Percentiles rank a stretch among this genome's conserved stretches.
Evolutionary conservation across 306 rosid genomes (phyloP).

Genomic region (Vigna hirtella): DNA sequence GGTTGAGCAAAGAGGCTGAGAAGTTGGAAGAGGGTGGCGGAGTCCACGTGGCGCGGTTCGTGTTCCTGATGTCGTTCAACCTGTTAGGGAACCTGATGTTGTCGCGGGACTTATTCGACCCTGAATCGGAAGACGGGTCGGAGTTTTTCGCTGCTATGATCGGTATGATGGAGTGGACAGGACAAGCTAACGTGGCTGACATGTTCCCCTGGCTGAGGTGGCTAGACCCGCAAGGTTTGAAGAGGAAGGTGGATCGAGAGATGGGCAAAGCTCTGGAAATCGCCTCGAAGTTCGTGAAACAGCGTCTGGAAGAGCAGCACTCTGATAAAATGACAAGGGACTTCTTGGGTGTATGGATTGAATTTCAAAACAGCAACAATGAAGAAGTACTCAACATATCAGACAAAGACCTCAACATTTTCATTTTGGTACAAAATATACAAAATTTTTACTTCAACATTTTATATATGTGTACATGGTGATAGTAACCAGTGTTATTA

Average conservation of each 20-base stretch:
- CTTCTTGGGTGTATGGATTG: constrained; percentile 66
- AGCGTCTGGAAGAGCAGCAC: constrained; percentile 41
- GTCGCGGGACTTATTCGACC: constrained; percentile 58
- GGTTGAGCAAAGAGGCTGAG: constrained; percentile 59
- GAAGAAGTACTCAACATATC: constrained; percentile 52
- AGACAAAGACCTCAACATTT: constrained; percentile 56
- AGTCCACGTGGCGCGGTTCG: constrained; percentile 58
- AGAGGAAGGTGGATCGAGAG: constrained; percentile 59
- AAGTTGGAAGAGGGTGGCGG: constrained; percentile 29
- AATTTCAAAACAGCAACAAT: constrained; percentile 52
- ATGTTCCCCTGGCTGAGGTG: constrained; percentile 59
- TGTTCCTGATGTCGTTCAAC: constrained; percentile 64
- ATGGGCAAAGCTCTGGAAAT: constrained; percentile 57
- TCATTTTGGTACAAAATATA: constrained; percentile 47
- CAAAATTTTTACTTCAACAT: no score
- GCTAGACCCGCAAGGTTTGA: constrained; percentile 63
- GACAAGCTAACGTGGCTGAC: constrained; percentile 54
- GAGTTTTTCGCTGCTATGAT: constrained; percentile 58
- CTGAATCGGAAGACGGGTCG: constrained; percentile 50
- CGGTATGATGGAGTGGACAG: constrained; percentile 63
- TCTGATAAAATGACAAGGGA: constrained; percentile 38
- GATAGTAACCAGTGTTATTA: no score
- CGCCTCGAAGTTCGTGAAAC: constrained; percentile 54
- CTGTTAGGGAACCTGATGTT: constrained; percentile 66
- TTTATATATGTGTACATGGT: no score